phyloP scores from a whole-genome alignment of 169 alveolate genomes.

The Plasmodium vinckei region DNA sequence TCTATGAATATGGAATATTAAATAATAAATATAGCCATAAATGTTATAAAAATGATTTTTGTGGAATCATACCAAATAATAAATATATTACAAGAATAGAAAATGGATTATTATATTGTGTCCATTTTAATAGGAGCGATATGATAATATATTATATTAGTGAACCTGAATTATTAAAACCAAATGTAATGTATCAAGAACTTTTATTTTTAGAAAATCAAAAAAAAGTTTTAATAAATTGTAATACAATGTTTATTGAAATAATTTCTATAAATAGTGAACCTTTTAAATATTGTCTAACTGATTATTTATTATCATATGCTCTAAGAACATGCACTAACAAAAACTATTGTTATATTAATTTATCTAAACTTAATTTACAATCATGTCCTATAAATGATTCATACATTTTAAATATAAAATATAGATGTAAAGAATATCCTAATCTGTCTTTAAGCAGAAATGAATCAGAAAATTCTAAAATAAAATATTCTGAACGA shows the following conservation, averaged over 20 bases:
- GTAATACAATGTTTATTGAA: constrained; percentile 25
- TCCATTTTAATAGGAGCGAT: constrained; percentile 7
- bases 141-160: constrained; percentile 20
- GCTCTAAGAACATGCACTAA: not conserved
- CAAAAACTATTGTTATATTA: constrained; percentile 28
- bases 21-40: not conserved
- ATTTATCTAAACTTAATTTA: not conserved
- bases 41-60: constrained; percentile 15
- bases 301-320: not conserved
- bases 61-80: constrained; percentile 23
- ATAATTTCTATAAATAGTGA: not conserved
- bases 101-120: constrained; percentile 20
- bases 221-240: constrained; percentile 19
- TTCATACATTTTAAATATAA: no score
- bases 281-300: not conserved
- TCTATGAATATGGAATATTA: not conserved
- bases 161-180: constrained; percentile 19
- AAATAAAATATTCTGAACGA: no score
- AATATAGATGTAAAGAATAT: constrained; percentile 32
- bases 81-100: not conserved
- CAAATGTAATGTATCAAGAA: constrained; percentile 36
- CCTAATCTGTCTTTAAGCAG: not conserved
- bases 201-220: constrained; percentile 23
- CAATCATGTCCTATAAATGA: no score
- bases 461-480: not conserved